Evolutionary conservation across 768 basidiomycete genomes (phyloP), one percentile per base, ranked within the genome.

Genomic region (Lanmaoa rubissima): DNA sequence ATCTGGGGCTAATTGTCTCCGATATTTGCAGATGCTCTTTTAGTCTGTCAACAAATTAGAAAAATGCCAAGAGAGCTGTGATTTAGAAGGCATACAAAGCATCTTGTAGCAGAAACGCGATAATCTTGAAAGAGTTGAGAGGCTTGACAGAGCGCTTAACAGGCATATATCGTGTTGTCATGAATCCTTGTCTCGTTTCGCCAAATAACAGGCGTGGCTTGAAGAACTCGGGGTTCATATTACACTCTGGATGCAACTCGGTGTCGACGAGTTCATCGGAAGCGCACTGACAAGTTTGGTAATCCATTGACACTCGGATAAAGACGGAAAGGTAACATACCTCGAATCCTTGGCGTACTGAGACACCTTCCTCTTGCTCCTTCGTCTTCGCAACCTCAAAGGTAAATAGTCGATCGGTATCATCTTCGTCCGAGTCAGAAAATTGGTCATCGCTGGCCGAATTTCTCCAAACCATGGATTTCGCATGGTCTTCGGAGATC

Each of bases 381-480:
- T 76, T 76, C 12, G 78, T 82, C 65, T 86, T 82, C 1, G 74
- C 70, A 3, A 85, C 83, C 47, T 82, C 78, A 48, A 83, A 86
- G 0, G 76, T 76, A 66, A 80, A 85, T 31, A 86, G 60, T 7
- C 84, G 74, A 57, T 82, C 80, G 13, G 67, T 70, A n/a, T 76
- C 75, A 31, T 78, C 78, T 24, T 71, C 56, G 8, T 75, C 75
- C 9, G 70, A 65, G 5, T 66, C 61, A 16, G 58, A 55, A 31
- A 66, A 52, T 2, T 61, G 57, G 10, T 73, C 59, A 2, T 73
- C 67, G 16, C 68, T 45, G 17, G 54, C 47, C 1, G 76, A 71
- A 16, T 73, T 66, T 26, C 58, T 70, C 78, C 79, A 84, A 5
- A 80, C 66, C 53, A 86, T 69, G 7, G 76, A 65, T 21, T 70